Evolutionary conservation across 1,284 basidiomycete species (phyloP), one percentile per base, ranked within the genome.

Genomic region (Tetrapyrgos nigripes): DNA sequence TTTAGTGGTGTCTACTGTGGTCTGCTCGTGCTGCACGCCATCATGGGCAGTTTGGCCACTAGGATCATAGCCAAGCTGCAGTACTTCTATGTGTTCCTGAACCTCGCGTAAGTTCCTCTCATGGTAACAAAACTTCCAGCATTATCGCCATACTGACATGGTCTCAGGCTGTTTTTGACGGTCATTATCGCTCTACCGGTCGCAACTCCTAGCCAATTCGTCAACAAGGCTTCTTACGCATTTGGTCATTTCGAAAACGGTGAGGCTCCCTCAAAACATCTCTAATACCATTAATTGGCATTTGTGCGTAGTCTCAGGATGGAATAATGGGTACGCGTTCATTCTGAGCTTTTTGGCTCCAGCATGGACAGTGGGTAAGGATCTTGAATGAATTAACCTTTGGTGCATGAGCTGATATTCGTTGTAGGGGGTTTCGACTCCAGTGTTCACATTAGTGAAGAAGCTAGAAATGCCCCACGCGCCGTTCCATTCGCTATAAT

Each of bases 181-280:
- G 83, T 94, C 14, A 89, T 94, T 59, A 83, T 94, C 51, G 91
- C 86, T 0, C 79, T 94, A 2, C 92, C 92, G 1, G 83, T 81
- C 8, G 82, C 87, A 1, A 91, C 91, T 2, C 89, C 89, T 0
- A 73, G 74, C 3, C 82, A 87, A 59, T 82, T 87, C 64, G 87
- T 79, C 69, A 93, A 93, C 64, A 81, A 73, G 2, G 84, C 88
- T 0, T 81, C 79, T 29, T 92, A 83, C 57, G 90, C 87, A 0
- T 73, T 93, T 5, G 83, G 87, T 19, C 78, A 84, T 58, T 89
- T 89, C 58, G 69, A 75, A 9, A 84, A 85, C 58, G 60, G 86
- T 87, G 50, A 52, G 69, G 14, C 3, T 37, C 10, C 9, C 53
- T 26, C 29, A 24, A 11, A 9, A 56, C 44, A 9, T n/a, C 10